Conservation (phyloP, 352 stramenopile genomes). For the Phytopythium boreale region DNA sequence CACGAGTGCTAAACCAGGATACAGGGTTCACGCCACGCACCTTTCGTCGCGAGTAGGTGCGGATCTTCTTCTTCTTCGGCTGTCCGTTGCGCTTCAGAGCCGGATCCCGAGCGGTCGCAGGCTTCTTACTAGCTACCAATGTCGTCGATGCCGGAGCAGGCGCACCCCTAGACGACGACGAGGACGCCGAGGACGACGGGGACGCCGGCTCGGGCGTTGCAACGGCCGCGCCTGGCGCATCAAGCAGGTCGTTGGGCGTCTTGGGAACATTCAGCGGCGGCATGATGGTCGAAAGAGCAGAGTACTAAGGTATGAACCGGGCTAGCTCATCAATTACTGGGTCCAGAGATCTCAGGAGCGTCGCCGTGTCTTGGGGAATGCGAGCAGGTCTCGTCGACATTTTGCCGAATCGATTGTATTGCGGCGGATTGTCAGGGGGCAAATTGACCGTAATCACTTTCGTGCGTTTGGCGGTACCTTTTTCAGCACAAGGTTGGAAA, state of each 20-base stretch:
- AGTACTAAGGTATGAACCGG: not conserved
- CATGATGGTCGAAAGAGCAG: not conserved
- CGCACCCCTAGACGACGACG: not conserved
- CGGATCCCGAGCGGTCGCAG: not conserved
- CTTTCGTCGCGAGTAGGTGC: slow-evolving; percentile 28
- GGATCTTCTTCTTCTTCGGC: slow-evolving; percentile 14
- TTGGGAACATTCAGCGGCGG: not conserved
- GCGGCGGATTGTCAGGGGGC: not conserved
- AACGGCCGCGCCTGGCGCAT: not conserved
- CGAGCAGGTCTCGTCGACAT: not conserved
- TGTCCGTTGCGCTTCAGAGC: slow-evolving; percentile 5
- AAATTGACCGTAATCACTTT: not conserved
- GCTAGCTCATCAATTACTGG: not conserved
- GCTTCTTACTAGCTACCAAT: not conserved
- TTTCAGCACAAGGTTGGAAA: not conserved
- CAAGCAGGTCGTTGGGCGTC: not conserved
- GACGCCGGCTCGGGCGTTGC: not conserved
- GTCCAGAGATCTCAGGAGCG: no score
- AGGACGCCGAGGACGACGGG: not conserved
- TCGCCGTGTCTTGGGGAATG: not conserved
- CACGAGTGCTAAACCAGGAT: not conserved
- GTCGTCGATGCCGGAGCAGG: not conserved
- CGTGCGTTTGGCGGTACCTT: not conserved
- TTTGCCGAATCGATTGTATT: not conserved
- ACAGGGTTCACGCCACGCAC: not conserved